phyloP scores from a whole-genome alignment of 73 alveolate species.

The Strombidium stylifer region DNA sequence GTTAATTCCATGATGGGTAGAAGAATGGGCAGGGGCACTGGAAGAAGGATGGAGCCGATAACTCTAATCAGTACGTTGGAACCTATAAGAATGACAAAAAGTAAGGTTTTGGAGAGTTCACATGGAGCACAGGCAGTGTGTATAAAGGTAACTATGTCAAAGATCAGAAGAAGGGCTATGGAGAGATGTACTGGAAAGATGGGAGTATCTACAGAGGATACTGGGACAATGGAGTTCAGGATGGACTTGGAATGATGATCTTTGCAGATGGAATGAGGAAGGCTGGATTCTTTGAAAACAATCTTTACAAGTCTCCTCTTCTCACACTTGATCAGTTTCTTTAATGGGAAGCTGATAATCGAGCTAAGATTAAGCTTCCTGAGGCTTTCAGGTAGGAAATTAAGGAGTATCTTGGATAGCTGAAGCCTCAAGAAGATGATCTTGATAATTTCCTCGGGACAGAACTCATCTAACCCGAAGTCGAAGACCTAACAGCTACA shows the following conservation, averaged over 20 bases:
- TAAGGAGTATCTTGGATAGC: no score
- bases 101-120: conserved; percentile 51
- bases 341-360: no score
- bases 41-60: background rate
- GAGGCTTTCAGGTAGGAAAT: no score
- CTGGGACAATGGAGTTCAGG: conserved; percentile 22
- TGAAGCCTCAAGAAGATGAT: no score
- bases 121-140: conserved; percentile 65
- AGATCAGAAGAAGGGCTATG: conserved; percentile 77
- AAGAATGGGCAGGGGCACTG: conserved; percentile 48
- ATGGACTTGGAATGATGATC: conserved; percentile 8
- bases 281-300: conserved; percentile 22
- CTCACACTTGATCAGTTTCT: no score
- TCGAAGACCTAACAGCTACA: no score
- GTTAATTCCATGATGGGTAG: conserved; percentile 25
- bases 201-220: conserved; percentile 47
- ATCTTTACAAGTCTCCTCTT: background rate
- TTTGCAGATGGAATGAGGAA: conserved; percentile 12
- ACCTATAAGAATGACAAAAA: conserved; percentile 7
- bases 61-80: conserved; percentile 9
- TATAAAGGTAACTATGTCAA: conserved; percentile 63
- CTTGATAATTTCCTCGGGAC: no score
- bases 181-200: conserved; percentile 69
- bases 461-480: no score
- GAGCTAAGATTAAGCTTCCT: no score